Conservation (phyloP, 768 basidiomycete species). For the Tubosaeta brunneosetosa region DNA sequence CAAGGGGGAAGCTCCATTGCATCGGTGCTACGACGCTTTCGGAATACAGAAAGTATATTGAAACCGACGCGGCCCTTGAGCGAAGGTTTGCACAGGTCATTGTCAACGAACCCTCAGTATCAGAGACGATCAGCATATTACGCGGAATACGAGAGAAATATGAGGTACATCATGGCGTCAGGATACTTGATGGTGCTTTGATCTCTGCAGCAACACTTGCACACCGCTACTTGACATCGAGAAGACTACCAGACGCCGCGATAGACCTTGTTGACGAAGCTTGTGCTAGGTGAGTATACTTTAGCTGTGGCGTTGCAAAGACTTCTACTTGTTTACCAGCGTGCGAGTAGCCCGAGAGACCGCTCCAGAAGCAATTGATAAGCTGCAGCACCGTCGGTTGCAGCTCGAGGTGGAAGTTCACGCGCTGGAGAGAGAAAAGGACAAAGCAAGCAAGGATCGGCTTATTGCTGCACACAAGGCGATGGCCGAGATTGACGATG, state of each 20-base stretch:
- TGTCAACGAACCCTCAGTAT: slow-evolving; percentile 85
- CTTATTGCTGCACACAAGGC: slow-evolving; percentile 68
- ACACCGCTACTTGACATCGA: slow-evolving; percentile 84
- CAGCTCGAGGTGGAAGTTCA: slow-evolving; percentile 95
- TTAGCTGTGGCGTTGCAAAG: neutral
- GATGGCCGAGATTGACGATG: slow-evolving; percentile 79
- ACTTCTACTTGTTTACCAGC: slow-evolving; percentile 33
- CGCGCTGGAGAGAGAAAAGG: slow-evolving; percentile 90
- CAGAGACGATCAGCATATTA: slow-evolving; percentile 89
- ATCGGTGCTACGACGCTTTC: slow-evolving; percentile 91
- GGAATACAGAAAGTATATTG: slow-evolving; percentile 91
- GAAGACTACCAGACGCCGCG: slow-evolving; percentile 77
- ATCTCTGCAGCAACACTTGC: slow-evolving; percentile 89
- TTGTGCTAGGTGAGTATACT: slow-evolving; percentile 64
- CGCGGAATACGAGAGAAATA: slow-evolving; percentile 94
- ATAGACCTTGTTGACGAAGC: slow-evolving; percentile 94
- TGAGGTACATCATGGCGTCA: slow-evolving; percentile 87
- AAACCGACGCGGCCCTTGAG: slow-evolving; percentile 87
- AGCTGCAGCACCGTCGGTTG: slow-evolving; percentile 80
- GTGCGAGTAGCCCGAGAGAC: slow-evolving; percentile 93
- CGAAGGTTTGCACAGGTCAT: slow-evolving; percentile 91
- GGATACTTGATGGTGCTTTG: slow-evolving; percentile 82
- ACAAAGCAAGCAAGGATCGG: slow-evolving; percentile 81
- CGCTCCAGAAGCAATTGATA: slow-evolving; percentile 89
- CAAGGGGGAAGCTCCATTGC: slow-evolving; percentile 71